Evolutionary conservation across 208 protist genomes (phyloP), one percentile per base, ranked within the genome.

Genomic region (Wallacemonas sp.): DNA sequence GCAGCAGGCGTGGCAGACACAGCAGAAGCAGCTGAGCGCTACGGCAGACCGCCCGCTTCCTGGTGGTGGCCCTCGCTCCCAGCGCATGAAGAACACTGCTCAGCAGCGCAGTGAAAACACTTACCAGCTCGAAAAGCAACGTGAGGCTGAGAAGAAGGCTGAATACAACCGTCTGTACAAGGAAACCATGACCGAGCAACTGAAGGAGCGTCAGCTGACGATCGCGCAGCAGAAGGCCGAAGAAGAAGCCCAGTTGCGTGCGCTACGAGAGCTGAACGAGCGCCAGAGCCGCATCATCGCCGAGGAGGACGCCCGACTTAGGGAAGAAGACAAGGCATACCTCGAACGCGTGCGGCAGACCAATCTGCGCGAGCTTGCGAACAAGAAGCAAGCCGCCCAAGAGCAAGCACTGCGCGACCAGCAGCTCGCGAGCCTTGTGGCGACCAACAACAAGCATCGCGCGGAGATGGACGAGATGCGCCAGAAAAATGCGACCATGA

Each of bases 81-180:
- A 66, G 36, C 68, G 70, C 66, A 68, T 67, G 61, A 69, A 76
- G 44, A 65, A 73, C 30, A 73, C 54, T 0, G 55, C 59, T 26
- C 37, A 42, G 1, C 36, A 80, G 34, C 68, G 73, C 27, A 69
- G 36, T 4, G 69, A 72, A 29, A 88, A 81, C 60, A 73, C 72
- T 6, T 85, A 82, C 54, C 63, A 82, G 32, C 65, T 78, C 17
- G 48, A 88, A 39, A 72, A 81, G 58, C 63, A 87, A 50, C 71
- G 81, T 52, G 83, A 82, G 52, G 68, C 71, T 2, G 64, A 79
- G 24, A 82, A 82, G 63, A 90, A 91, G 67, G 71, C 72, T 3
- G 85, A 79, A 68, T 89, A 91, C 75, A 57, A 78, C 55, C 63
- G 68, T 15, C 45, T 81, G 9, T 89, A 90, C 67, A 78, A 84